Base-by-base conservation (phyloP, 192 early-diverging fungal species). In the Allomyces macrogynus region DNA sequence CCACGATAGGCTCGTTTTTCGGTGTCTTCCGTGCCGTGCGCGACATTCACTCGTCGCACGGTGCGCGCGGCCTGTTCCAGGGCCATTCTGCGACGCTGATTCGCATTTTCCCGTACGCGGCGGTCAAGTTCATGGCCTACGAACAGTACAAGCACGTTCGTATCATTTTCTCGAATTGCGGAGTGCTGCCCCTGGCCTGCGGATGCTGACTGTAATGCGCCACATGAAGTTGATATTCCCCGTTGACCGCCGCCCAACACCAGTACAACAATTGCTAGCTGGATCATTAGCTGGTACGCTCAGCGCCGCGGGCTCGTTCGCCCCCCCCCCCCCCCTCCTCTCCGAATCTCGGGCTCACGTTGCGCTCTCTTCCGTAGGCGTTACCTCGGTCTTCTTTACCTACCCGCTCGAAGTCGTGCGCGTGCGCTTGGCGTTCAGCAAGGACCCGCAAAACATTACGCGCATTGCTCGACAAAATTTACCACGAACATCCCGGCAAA, bases 111-210 rank as follows among this genome's bases (percentile, higher is more conserved):
- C 95, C 95, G 5, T 99, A 96, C 69, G 89, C 91, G 0, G 89
- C 92, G 10, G 88, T 99, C 72, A 96, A 96, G 72, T 99, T 95
- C 69, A 92, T 95, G 81, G 85, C 86, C 10, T 94, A 90, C 72
- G 95, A 99, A 77, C 93, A 99, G 74, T 86, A 84, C 65, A 80
- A 80, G 69, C 67, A 67, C 22, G 65, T 66, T n/a, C 26, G 64
- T 22, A 43, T 43, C 5, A 10, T 24, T 0, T 40, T 8, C 32
- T 40, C 3, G 32, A 8, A 40, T 40, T 40, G 32, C 32, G 32
- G 3, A 3, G 32, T 8, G 32, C 0, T 7, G 32, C 32, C 8
- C 32, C 8, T 40, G 32, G 32, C 32, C 26, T 7, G 32, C 7
- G 32, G 32, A 40, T 40, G 32, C 32, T 40, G 32, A 40, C 32